phyloP scores from a whole-genome alignment of 495 filamentous ascomycete species.

The Clohesyomyces aquaticus region DNA sequence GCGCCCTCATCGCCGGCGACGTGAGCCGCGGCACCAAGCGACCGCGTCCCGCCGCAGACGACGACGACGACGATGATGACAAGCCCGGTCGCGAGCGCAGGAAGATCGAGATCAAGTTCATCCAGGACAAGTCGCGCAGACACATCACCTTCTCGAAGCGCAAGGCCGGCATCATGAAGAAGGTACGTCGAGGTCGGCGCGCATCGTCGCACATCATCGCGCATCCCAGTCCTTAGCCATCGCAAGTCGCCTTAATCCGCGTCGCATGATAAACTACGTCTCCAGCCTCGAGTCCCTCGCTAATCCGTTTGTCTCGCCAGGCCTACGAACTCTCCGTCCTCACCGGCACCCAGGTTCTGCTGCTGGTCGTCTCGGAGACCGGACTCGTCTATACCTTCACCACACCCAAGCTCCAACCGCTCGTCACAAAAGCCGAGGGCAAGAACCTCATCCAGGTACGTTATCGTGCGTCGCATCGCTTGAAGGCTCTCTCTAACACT shows the following conservation, averaged over 20 bases:
- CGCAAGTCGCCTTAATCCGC: conserved; percentile 24
- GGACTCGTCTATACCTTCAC: conserved; percentile 99
- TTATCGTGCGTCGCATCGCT: background rate
- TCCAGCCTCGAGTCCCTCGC: conserved; percentile 19
- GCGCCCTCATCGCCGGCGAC: conserved; percentile 51
- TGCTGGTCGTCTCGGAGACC: conserved; percentile 97
- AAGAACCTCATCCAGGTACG: conserved; percentile 99
- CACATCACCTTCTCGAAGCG: conserved; percentile 99
- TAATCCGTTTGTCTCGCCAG: conserved; percentile 53
- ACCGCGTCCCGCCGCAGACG: conserved; percentile 78
- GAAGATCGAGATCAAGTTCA: conserved; percentile 99
- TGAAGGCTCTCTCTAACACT: conserved; percentile 23
- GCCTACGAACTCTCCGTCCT: conserved; percentile 97
- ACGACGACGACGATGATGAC: conserved; percentile 98
- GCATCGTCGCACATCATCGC: too few species aligned
- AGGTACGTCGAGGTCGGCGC: conserved; percentile 60
- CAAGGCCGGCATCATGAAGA: conserved; percentile 99
- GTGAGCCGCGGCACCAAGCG: conserved; percentile 89
- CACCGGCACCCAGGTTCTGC: conserved; percentile 95
- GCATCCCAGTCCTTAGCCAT: conserved; percentile 29
- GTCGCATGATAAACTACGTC: conserved; percentile 36
- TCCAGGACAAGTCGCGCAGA: conserved; percentile 98
- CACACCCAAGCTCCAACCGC: conserved; percentile 96
- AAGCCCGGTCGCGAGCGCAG: conserved; percentile 97
- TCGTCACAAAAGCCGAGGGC: conserved; percentile 98